These are phyloP conservation scores for Solanum arcanum DNA, from an alignment of 257 asterid genomes.

Conservation along the genomic window DNA sequence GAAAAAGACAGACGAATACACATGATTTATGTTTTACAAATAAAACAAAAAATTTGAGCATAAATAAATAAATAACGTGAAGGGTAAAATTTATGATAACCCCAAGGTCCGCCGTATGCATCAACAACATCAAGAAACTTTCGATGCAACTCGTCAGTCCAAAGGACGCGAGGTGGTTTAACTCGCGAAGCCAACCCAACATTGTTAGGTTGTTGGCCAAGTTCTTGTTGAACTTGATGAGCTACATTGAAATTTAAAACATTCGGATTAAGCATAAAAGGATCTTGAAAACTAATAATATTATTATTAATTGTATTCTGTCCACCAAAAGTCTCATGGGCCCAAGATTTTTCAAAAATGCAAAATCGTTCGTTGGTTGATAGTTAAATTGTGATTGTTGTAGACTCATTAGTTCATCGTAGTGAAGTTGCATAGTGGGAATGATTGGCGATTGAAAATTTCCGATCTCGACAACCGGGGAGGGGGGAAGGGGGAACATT, in stretches of 20 bases:
- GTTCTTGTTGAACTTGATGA: neutral
- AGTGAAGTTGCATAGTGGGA: neutral
- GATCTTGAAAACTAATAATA: neutral
- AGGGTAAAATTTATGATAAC: neutral
- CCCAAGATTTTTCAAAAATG: neutral
- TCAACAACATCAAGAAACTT: neutral
- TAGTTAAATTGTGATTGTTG: neutral
- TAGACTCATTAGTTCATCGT: neutral
- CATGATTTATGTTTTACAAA: neutral
- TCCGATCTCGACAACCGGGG: neutral
- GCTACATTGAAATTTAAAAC: neutral
- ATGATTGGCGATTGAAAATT: neutral
- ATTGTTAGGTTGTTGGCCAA: neutral
- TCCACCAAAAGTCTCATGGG: neutral
- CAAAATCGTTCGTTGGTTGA: neutral
- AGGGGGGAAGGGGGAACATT: neutral
- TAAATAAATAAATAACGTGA: neutral
- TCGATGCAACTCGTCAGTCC: neutral
- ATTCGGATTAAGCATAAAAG: neutral
- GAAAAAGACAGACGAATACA: neutral
- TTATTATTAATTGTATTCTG: neutral
- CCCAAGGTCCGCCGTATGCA: neutral
- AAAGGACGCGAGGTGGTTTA: neutral
- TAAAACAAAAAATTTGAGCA: neutral
- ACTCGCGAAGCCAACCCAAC: neutral